Conservation (phyloP, 1,284 basidiomycete genomes). For the Mycena sp. region DNA sequence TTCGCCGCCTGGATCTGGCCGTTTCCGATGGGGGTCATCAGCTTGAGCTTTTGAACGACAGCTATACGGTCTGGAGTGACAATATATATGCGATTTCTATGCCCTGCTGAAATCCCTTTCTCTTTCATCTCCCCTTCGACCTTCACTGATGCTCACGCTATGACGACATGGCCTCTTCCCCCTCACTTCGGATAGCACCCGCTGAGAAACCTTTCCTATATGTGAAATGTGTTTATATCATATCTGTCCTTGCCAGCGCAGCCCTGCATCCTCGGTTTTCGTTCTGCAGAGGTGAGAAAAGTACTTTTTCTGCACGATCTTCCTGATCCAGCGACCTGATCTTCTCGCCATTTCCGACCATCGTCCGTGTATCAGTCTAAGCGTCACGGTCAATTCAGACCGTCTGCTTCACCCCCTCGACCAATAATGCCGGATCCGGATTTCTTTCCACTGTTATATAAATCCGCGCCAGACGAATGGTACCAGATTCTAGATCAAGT, state of each 20-base stretch:
- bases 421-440: constrained; percentile 16
- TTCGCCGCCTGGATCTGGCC: constrained; percentile 15
- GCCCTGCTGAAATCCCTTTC: constrained; percentile 58
- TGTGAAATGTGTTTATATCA: constrained; percentile 49
- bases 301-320: constrained; percentile 38
- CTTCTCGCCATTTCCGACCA: not conserved
- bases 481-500: constrained; percentile 13
- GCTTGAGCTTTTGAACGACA: constrained; percentile 42
- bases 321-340: too few relatives aligned
- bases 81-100: constrained; percentile 39
- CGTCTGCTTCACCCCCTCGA: constrained; percentile 1
- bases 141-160: constrained; percentile 52
- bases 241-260: constrained; percentile 54
- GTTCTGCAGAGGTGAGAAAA: constrained; percentile 50
- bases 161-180: constrained; percentile 55
- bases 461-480: constrained; percentile 24
- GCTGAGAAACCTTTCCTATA: constrained; percentile 48
- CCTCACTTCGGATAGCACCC: constrained; percentile 54
- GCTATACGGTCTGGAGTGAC: constrained; percentile 53
- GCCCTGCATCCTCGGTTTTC: constrained; percentile 46
- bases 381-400: constrained; percentile 3
- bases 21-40: constrained; percentile 3
- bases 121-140: constrained; percentile 55
- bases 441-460: constrained; percentile 17
- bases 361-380: constrained; percentile 5